phyloP scores from a whole-genome alignment of 441 rosid species.

The Brassica hybrid region DNA sequence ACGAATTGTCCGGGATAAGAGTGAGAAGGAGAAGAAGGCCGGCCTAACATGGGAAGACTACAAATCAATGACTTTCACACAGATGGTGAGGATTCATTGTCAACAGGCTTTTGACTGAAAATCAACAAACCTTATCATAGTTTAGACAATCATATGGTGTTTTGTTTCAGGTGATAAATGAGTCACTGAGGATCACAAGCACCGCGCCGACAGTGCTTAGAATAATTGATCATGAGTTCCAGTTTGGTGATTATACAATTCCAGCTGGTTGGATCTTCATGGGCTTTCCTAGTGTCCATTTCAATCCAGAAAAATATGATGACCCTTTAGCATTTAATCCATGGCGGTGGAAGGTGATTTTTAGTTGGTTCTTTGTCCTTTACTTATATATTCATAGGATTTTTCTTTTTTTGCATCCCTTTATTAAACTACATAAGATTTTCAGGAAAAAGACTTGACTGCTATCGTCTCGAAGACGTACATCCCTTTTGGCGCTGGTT shows the following conservation, averaged over 20 bases:
- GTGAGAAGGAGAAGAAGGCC: neutral
- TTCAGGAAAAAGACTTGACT: slow-evolving; percentile 20
- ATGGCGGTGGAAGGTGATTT: slow-evolving; percentile 38
- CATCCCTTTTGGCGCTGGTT: slow-evolving; percentile 38
- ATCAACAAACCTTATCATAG: neutral
- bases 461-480: slow-evolving; percentile 20
- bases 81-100: slow-evolving; percentile 19
- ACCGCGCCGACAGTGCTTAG: slow-evolving; percentile 16
- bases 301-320: slow-evolving; percentile 18
- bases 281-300: slow-evolving; percentile 25
- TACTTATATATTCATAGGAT: neutral
- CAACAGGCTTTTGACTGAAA: neutral
- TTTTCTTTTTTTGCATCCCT: neutral
- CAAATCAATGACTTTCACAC: slow-evolving; percentile 57
- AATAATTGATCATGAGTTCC: slow-evolving; percentile 14
- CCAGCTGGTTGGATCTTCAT: slow-evolving; percentile 37
- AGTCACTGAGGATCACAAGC: slow-evolving; percentile 35
- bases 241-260: slow-evolving; percentile 28
- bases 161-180: slow-evolving; percentile 34
- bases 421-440: neutral
- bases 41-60: slow-evolving; percentile 49
- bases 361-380: neutral
- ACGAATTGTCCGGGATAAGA: neutral
- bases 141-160: neutral
- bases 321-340: slow-evolving; percentile 34